phyloP scores from a whole-genome alignment of 2,329 filamentous ascomycete genomes.

The Ophioceras dolichostomum region DNA sequence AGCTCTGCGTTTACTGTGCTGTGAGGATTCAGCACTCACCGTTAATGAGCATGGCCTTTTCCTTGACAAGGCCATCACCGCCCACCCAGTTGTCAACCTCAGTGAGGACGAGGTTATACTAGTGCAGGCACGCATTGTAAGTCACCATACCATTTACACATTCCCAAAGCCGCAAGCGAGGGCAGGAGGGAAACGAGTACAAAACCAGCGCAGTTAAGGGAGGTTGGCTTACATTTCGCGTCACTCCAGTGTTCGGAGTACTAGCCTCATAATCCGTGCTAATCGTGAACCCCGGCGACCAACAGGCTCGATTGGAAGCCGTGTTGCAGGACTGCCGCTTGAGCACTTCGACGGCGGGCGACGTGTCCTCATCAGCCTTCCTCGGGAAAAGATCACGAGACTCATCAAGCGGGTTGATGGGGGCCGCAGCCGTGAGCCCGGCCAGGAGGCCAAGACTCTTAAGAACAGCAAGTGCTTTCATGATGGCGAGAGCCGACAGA shows the following conservation, averaged over 20 bases:
- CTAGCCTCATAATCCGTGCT: constrained; percentile 10
- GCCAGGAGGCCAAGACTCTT: constrained; percentile 1
- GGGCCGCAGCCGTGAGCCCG: background rate
- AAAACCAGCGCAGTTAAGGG: too few relatives aligned
- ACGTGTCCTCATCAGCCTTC: background rate
- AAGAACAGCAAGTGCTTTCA: background rate
- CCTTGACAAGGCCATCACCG: constrained; percentile 8
- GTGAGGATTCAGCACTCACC: constrained; percentile 1
- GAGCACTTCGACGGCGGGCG: background rate
- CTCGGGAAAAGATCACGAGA: background rate
- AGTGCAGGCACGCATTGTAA: background rate
- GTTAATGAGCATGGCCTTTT: constrained; percentile 12
- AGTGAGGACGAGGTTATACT: constrained; percentile 9
- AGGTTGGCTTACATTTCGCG: constrained; percentile 4
- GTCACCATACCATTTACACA: background rate
- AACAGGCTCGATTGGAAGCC: constrained; percentile 8
- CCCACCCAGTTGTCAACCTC: constrained; percentile 9
- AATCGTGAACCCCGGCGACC: constrained; percentile 10
- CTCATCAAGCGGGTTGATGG: background rate
- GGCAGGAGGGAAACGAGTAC: too few relatives aligned
- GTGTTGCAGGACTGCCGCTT: constrained; percentile 8
- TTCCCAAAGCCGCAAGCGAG: too few relatives aligned
- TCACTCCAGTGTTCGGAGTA: constrained; percentile 8
- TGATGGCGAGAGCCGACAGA: too few relatives aligned
- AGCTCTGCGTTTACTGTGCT: too few relatives aligned